Evolutionary conservation across 495 filamentous ascomycete species (phyloP).

Genomic region (Neurospora sp.): DNA sequence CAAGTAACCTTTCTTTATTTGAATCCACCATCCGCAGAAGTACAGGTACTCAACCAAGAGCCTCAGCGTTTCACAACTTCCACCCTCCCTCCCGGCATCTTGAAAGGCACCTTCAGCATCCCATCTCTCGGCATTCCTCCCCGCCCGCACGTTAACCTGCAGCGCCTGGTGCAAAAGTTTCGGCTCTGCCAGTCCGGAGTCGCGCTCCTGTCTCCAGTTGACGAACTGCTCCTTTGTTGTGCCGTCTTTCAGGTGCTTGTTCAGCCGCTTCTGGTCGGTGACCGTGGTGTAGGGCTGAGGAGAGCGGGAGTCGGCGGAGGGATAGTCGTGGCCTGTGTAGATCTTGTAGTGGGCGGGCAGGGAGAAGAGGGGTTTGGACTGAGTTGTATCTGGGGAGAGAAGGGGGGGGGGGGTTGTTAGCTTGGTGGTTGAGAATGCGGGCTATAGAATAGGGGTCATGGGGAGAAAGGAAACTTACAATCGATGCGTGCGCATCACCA

Average conservation of each 20-base stretch:
- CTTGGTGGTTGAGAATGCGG: not conserved
- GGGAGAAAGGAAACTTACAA: slow-evolving; percentile 11
- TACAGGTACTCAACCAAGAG: not conserved
- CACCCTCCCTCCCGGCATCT: not conserved
- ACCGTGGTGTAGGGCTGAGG: slow-evolving; percentile 40
- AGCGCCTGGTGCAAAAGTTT: slow-evolving; percentile 44
- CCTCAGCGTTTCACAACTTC: not conserved
- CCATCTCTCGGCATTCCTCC: slow-evolving; percentile 35
- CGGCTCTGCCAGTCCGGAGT: slow-evolving; percentile 38
- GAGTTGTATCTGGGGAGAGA: slow-evolving; percentile 20
- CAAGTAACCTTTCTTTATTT: not conserved
- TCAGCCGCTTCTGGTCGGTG: slow-evolving; percentile 34
- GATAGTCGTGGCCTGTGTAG: slow-evolving; percentile 45
- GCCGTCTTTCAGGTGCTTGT: slow-evolving; percentile 42
- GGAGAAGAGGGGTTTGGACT: slow-evolving; percentile 31
- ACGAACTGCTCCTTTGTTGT: slow-evolving; percentile 40
- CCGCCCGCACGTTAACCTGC: slow-evolving; percentile 51
- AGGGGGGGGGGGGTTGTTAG: not conserved
- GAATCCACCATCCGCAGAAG: not conserved
- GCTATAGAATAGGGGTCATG: not conserved
- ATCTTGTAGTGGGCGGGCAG: slow-evolving; percentile 36
- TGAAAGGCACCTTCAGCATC: slow-evolving; percentile 35
- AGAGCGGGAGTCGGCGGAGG: slow-evolving; percentile 16
- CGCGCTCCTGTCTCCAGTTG: slow-evolving; percentile 32
- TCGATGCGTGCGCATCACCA: slow-evolving; percentile 34